Evolutionary conservation across 352 stramenopile species (phyloP).

Genomic region (Poterioochromonas sp.): DNA sequence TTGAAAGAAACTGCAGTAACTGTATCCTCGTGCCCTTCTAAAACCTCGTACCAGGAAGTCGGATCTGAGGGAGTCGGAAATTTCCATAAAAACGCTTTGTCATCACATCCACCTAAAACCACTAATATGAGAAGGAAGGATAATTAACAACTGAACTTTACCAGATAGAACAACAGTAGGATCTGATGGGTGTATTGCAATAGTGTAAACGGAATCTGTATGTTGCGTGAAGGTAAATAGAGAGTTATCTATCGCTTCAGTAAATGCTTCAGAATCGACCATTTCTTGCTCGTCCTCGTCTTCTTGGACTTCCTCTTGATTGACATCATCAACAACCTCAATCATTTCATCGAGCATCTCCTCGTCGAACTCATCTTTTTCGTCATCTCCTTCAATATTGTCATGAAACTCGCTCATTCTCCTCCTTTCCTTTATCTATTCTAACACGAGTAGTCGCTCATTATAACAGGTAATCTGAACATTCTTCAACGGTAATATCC

Average conservation of each 20-base stretch:
- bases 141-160: not conserved
- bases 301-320: not conserved
- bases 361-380: not conserved
- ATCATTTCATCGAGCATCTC: not conserved
- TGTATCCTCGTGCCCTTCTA: not conserved
- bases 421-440: no score
- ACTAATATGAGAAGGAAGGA: not conserved
- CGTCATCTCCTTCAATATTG: not conserved
- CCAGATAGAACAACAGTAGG: not conserved
- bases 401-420: no score
- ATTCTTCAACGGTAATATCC: no score
- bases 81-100: conserved; percentile 13
- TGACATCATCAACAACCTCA: not conserved
- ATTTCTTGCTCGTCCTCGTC: not conserved
- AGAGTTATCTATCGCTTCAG: not conserved
- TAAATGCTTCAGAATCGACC: not conserved
- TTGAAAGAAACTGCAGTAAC: conserved; percentile 23
- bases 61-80: not conserved
- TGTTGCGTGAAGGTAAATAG: not conserved
- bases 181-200: not conserved
- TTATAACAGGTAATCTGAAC: no score
- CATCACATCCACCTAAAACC: not conserved
- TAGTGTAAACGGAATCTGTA: not conserved
- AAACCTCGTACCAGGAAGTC: not conserved
- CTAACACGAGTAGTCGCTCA: no score